Evolutionary conservation across 2,329 filamentous ascomycete species (phyloP).

Genomic region (Aureobasidium sp.): DNA sequence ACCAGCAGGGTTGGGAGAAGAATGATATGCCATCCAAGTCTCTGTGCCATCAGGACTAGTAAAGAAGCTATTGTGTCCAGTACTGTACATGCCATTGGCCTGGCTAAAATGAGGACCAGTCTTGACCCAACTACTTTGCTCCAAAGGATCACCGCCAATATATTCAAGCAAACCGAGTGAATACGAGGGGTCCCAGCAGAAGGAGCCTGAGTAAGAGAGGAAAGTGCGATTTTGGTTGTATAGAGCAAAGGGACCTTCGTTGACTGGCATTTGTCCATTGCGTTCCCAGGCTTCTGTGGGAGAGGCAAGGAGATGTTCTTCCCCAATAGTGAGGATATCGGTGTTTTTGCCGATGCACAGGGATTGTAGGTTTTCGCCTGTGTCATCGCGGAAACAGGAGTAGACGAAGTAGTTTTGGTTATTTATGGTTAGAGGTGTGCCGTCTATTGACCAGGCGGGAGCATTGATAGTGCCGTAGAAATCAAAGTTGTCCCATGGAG

Average conservation of each 20-base stretch:
- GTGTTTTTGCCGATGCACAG: conserved; percentile 34
- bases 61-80: conserved; percentile 53
- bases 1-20: conserved; percentile 40
- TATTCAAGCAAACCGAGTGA: conserved; percentile 46
- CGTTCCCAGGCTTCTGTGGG: conserved; percentile 45
- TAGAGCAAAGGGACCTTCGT: conserved; percentile 47
- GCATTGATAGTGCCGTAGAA: conserved; percentile 40
- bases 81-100: conserved; percentile 49
- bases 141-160: conserved; percentile 42
- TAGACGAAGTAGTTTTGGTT: conserved; percentile 46
- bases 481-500: conserved; percentile 43
- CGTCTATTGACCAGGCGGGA: conserved; percentile 46
- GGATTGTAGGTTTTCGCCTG: conserved; percentile 31
- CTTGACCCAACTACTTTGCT: conserved; percentile 43
- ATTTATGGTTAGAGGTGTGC: conserved; percentile 40
- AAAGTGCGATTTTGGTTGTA: conserved; percentile 46
- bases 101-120: conserved; percentile 42
- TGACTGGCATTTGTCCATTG: conserved; percentile 39
- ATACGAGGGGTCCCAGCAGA: conserved; percentile 49
- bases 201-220: conserved; percentile 46
- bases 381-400: conserved; percentile 37
- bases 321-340: conserved; percentile 36
- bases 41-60: conserved; percentile 45
- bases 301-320: conserved; percentile 41
- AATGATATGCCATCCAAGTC: conserved; percentile 50